These are phyloP conservation scores for Tetrahymena malaccensis DNA, from an alignment of 73 alveolate species.

Conservation along the genomic window DNA sequence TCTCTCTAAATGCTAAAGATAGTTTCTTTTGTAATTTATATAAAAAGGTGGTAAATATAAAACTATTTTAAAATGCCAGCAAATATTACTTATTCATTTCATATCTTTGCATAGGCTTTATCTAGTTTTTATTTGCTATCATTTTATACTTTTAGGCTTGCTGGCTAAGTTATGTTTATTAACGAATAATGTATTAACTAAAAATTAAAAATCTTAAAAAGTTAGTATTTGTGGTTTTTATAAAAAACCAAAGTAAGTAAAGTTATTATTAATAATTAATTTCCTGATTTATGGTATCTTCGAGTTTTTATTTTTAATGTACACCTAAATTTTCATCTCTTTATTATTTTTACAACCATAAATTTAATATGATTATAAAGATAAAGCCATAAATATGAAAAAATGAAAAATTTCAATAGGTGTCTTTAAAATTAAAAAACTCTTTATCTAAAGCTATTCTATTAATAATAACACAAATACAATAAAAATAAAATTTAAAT, in stretches of 20 bases:
- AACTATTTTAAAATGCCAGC: background rate
- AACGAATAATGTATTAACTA: background rate
- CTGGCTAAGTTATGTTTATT: background rate
- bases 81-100: background rate
- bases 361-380: too few relatives aligned
- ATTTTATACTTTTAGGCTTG: background rate
- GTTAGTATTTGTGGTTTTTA: background rate
- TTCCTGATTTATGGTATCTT: background rate
- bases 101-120: background rate
- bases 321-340: background rate
- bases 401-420: too few relatives aligned
- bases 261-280: background rate
- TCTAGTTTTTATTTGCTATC: background rate
- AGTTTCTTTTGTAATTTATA: background rate
- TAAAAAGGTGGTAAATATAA: background rate
- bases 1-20: background rate
- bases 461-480: too few relatives aligned
- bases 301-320: background rate
- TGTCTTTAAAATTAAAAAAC: background rate
- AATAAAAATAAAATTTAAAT: too few relatives aligned
- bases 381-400: background rate
- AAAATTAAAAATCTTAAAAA: background rate
- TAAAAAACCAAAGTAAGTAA: background rate
- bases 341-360: background rate
- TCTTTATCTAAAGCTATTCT: too few relatives aligned